Evolutionary conservation across 2,329 filamentous ascomycete genomes (phyloP), one percentile per base, ranked within the genome.

Genomic region (Hansfordia pulvinata): DNA sequence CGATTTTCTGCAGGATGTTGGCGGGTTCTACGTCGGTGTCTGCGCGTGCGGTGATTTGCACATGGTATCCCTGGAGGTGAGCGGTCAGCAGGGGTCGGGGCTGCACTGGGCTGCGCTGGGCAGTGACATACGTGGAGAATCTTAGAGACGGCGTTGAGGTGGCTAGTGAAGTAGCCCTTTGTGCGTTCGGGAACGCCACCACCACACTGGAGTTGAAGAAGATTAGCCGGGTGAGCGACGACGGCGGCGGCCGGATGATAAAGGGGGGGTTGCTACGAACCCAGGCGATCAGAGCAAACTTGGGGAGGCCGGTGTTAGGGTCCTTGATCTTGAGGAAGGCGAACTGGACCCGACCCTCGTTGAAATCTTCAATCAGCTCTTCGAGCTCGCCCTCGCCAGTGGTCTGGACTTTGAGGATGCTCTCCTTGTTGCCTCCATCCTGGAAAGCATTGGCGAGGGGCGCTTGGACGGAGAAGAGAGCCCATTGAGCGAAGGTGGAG

Each of bases 111-210:
- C 23, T 14, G 13, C n/a, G 21, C 18, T 25, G 20, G 15, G 10
- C 15, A 12, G 28, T 28, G 16, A 33, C 38, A 11, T 26, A 47
- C 44, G 58, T 94, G 86, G 21, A 98, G 70, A 40, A 94, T 67
- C 56, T 93, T 94, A 35, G 85, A 76, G 19, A 96, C 85, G 25
- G 84, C 78, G 33, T 80, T 76, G 25, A 90, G 62, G 56, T 98
- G 88, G 57, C 85, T 94, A 39, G 84, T 93, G 51, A 98, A 98
- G 58, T 96, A 96, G 38, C 90, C 90, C 58, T 96, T 98, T 34
- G 88, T 96, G 44, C 88, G 69, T 58, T 98, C 90, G n/a, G 90
- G 90, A 10, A 98, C 90, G 41, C 90, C 90, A 47, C 92, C 88
- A 39, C 90, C 90, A 52, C 90, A 98, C 80, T 50, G 28, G 25